Evolutionary conservation across 495 filamentous ascomycete species (phyloP).

Genomic region (Alectoria sarmentosa): DNA sequence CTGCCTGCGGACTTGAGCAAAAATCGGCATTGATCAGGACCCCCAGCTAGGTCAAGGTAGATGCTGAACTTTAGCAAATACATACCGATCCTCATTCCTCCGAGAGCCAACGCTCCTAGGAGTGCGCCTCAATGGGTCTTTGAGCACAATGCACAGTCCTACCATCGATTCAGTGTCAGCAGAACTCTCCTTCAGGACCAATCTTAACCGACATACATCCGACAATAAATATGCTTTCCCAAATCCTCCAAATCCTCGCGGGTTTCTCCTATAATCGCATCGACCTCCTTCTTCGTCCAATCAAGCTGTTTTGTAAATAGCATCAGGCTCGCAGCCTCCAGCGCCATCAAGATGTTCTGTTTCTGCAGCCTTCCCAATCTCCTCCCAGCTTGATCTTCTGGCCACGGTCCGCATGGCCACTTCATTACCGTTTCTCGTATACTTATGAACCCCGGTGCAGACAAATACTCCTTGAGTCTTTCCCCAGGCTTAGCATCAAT

Average conservation of each 20-base stretch:
- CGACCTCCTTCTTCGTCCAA: background rate
- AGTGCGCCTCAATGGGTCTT: background rate
- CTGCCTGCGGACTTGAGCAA: background rate
- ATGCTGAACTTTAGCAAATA: no score
- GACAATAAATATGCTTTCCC: background rate
- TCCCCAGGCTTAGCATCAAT: no score
- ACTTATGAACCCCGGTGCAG: background rate
- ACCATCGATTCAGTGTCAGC: background rate
- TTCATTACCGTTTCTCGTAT: background rate
- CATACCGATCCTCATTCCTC: background rate
- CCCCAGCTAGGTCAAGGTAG: background rate
- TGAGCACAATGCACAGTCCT: background rate
- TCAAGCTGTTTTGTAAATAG: background rate
- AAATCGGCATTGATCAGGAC: background rate
- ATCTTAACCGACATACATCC: background rate
- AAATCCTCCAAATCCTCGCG: background rate
- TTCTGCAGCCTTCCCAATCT: background rate
- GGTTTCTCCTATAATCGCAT: background rate
- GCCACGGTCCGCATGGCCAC: background rate
- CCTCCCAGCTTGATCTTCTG: background rate
- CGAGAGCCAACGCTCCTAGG: background rate
- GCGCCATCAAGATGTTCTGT: background rate
- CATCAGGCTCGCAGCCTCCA: background rate
- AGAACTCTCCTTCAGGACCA: background rate
- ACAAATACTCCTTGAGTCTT: background rate